Evolutionary conservation across 345 rosid species (phyloP).

Genomic region (Eucalyptus erythrocorys): DNA sequence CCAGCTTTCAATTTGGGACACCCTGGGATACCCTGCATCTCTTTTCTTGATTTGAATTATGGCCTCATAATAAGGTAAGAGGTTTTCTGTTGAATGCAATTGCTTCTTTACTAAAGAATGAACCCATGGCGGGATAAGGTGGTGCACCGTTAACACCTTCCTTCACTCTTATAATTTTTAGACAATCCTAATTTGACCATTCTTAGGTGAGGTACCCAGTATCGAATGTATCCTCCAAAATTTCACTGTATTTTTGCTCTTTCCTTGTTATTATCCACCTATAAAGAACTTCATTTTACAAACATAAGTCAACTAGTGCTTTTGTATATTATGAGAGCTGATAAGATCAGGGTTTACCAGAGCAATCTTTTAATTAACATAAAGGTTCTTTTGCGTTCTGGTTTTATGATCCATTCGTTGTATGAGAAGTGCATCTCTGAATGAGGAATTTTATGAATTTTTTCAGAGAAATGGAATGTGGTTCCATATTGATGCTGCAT

Average conservation of each 20-base stretch:
- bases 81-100: neutral
- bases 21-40: neutral
- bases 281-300: neutral
- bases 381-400: neutral
- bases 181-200: neutral
- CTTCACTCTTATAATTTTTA: neutral
- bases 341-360: neutral
- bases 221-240: neutral
- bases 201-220: neutral
- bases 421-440: neutral
- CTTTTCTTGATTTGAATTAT: neutral
- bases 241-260: neutral
- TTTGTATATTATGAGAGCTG: neutral
- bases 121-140: neutral
- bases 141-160: neutral
- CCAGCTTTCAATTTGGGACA: neutral
- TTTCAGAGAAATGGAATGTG: constrained; percentile 54
- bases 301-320: neutral
- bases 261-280: neutral
- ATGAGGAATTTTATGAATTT: neutral
- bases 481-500: constrained; percentile 92
- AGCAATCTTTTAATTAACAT: neutral
- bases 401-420: neutral
- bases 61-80: neutral
- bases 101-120: neutral